phyloP scores from a whole-genome alignment of 306 rosid species.

The Pyrus pyrifolia region DNA sequence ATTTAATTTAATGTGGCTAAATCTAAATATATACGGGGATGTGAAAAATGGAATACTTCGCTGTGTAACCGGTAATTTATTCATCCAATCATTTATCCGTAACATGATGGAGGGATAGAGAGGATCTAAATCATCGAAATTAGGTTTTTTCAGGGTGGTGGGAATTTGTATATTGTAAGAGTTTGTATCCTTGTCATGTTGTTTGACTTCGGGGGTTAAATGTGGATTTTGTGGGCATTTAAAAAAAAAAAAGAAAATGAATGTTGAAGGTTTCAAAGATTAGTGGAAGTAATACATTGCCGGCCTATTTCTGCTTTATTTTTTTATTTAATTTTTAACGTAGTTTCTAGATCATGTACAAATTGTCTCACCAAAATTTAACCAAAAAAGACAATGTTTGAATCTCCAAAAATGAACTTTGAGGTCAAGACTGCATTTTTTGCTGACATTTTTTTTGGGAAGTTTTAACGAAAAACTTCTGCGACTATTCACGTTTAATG shows the following conservation, averaged over 20 bases:
- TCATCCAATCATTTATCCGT: neutral
- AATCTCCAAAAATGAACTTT: neutral
- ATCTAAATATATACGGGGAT: neutral
- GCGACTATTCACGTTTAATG: too few relatives aligned
- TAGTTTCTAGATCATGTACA: neutral
- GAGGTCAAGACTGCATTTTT: neutral
- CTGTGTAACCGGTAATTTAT: neutral
- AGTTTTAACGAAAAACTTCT: too few relatives aligned
- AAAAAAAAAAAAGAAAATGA: neutral
- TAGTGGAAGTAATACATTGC: neutral
- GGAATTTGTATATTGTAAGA: neutral
- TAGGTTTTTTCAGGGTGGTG: neutral
- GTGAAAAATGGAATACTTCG: neutral
- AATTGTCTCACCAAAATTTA: neutral
- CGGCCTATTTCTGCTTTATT: neutral
- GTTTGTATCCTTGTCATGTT: neutral
- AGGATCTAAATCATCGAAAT: too few relatives aligned
- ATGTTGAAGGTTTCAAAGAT: conserved; percentile 2
- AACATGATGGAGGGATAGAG: neutral
- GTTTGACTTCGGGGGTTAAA: neutral
- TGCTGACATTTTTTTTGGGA: neutral
- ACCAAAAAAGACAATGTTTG: neutral
- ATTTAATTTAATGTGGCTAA: neutral
- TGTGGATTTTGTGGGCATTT: neutral
- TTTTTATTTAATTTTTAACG: neutral